Percentiles rank a stretch among this genome's conserved stretches.
Conservation (phyloP, 192 early-diverging fungal species). For the Ambispora gerdemannii region DNA sequence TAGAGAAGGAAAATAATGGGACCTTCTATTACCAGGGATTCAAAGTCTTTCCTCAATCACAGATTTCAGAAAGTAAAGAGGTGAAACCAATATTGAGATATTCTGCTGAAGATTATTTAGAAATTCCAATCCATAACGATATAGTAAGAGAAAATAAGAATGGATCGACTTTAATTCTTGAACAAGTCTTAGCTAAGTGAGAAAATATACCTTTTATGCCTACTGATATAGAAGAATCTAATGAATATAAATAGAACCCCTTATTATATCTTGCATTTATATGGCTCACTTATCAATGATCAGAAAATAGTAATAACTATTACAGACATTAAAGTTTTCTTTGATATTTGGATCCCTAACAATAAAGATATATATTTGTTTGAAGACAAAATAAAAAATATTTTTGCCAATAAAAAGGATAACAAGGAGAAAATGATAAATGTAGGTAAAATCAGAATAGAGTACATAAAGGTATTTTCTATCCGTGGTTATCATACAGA, state of each 20-base stretch:
- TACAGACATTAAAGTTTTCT: neutral
- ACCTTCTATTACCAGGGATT: too few relatives aligned
- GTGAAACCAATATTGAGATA: neutral
- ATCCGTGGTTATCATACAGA: constrained; percentile 13
- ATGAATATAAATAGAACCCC: constrained; percentile 11
- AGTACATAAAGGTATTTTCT: constrained; percentile 1
- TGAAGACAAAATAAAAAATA: constrained; percentile 9
- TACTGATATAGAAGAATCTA: constrained; percentile 1
- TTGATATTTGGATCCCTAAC: neutral
- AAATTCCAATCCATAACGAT: neutral
- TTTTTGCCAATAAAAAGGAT: neutral
- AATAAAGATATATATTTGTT: too few relatives aligned
- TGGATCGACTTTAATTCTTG: constrained; percentile 11
- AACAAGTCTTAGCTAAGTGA: neutral
- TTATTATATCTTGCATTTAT: neutral
- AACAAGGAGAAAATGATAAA: neutral
- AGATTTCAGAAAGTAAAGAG: neutral
- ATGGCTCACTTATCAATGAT: constrained; percentile 4
- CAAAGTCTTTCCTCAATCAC: neutral
- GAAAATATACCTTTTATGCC: constrained; percentile 17
- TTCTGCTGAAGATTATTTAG: neutral
- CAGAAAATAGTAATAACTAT: constrained; percentile 1
- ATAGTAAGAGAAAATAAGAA: neutral
- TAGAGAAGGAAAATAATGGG: constrained; percentile 8
- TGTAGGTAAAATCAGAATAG: neutral